Conservation (phyloP, 306 rosid species). For the Quercus ilex region DNA sequence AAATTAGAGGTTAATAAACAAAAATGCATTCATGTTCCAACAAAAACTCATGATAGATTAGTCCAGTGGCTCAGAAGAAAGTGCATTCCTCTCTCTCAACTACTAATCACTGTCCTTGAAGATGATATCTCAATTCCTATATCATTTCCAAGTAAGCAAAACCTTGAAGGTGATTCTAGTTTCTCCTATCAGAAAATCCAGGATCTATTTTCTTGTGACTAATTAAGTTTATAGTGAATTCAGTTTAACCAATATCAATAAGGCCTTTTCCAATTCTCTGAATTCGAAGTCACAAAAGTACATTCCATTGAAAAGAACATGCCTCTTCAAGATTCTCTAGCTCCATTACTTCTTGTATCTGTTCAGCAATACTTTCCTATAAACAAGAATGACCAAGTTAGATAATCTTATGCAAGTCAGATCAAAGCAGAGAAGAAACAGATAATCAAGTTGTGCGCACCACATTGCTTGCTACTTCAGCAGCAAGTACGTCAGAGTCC, state of each 20-base stretch:
- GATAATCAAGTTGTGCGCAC: slow-evolving; percentile 36
- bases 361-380: slow-evolving; percentile 81
- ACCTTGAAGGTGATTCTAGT: background rate
- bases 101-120: background rate
- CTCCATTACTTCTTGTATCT: slow-evolving; percentile 90
- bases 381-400: slow-evolving; percentile 22
- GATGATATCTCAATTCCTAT: background rate
- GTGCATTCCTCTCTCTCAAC: background rate
- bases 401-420: slow-evolving; percentile 2
- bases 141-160: background rate
- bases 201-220: background rate
- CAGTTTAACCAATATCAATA: background rate
- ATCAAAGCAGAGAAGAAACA: slow-evolving; percentile 14
- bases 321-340: slow-evolving; percentile 96
- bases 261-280: slow-evolving; percentile 10
- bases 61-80: background rate
- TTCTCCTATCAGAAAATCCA: background rate
- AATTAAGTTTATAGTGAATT: too few relatives aligned
- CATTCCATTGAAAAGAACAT: slow-evolving; percentile 26
- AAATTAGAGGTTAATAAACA: background rate
- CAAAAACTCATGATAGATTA: background rate
- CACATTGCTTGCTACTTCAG: slow-evolving; percentile 78
- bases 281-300: background rate
- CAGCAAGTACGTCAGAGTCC: slow-evolving; percentile 89
- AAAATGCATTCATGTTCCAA: background rate